Conservation (phyloP, 2,329 filamentous ascomycete genomes). For the Ophiosphaerella narmari region DNA sequence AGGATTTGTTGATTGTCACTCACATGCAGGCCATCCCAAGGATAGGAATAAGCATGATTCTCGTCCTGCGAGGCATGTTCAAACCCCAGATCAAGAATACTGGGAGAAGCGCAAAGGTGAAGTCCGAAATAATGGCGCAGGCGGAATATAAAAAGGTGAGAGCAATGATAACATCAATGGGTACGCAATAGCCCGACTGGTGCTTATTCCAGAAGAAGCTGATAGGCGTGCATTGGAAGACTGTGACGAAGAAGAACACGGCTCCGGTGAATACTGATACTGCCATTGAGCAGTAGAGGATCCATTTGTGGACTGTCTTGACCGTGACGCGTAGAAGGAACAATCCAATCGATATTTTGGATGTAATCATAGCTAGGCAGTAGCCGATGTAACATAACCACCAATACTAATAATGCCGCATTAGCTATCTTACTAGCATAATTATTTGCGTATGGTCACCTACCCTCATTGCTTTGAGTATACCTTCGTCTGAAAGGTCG, state of each 20-base stretch:
- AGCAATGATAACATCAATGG: constrained; percentile 47
- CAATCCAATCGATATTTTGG: constrained; percentile 41
- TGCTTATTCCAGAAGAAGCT: constrained; percentile 56
- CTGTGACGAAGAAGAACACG: constrained; percentile 53
- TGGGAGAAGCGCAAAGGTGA: constrained; percentile 56
- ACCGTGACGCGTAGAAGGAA: constrained; percentile 43
- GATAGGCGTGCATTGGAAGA: constrained; percentile 57
- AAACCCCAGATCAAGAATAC: constrained; percentile 58
- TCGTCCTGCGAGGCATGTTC: constrained; percentile 55
- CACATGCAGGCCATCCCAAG: constrained; percentile 58
- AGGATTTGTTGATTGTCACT: constrained; percentile 12
- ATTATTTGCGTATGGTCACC: background rate
- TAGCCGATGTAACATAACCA: constrained; percentile 44
- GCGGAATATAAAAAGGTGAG: constrained; percentile 55
- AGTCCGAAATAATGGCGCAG: constrained; percentile 54
- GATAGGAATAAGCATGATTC: constrained; percentile 53
- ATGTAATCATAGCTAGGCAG: constrained; percentile 36
- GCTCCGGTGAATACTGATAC: constrained; percentile 44
- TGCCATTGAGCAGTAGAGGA: constrained; percentile 46
- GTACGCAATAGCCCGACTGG: constrained; percentile 49
- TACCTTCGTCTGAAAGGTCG: constrained; percentile 24
- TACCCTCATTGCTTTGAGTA: constrained; percentile 37
- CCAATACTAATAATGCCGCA: constrained; percentile 33
- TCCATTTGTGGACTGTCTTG: constrained; percentile 31
- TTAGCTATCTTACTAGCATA: background rate